Evolutionary conservation across 78 protist species (phyloP), one percentile per base, ranked within the genome.

Genomic region (Dictyostelium discoideum): DNA sequence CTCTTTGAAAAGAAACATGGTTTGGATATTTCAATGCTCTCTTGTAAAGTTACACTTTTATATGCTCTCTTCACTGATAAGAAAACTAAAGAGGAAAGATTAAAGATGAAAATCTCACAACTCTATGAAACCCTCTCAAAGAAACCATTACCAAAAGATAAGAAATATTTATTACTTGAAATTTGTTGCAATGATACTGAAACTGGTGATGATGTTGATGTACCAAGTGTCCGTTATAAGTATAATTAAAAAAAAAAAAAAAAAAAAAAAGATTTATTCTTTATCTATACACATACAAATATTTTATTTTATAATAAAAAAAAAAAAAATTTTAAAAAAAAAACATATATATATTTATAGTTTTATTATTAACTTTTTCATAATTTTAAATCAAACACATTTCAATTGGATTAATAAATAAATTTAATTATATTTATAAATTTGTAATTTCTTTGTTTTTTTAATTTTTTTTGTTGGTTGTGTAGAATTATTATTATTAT

Each of bases 1-100:
- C 46, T 57, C 77, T 93, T 90, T 24, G 77, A 94, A 93, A 69
- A 93, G 13, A 94, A 97, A 60, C 54, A 95, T 79, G 42, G 85
- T 40, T 88, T 98, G 22, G 96, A 94, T 7, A 76, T 95, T 32
- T 44, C 80, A 14, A 98, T 98, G 98, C 65, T 98, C 37, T 95
- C 98, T 18, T 88, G 96, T 84, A 97, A 98, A 10, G 92, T 77
- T 18, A 81, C 96, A 18, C 83, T 98, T 84, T 18, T 98, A 26
- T 97, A 96, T 67, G 86, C 97, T 13, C 54, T 44, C 42, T 95
- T 95, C 32, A 76, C 82, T 24, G 92, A 74, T 22, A 85, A 84
- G 26, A 92, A 95, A 63, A 84, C 90, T n/a, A 85, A 72, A 76
- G 85, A 88, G 3, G 85, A 86, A 46, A 95, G 95, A 86, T 48